Conservation (phyloP, 352 stramenopile genomes). For the Phytopythium chamaehyphon region DNA sequence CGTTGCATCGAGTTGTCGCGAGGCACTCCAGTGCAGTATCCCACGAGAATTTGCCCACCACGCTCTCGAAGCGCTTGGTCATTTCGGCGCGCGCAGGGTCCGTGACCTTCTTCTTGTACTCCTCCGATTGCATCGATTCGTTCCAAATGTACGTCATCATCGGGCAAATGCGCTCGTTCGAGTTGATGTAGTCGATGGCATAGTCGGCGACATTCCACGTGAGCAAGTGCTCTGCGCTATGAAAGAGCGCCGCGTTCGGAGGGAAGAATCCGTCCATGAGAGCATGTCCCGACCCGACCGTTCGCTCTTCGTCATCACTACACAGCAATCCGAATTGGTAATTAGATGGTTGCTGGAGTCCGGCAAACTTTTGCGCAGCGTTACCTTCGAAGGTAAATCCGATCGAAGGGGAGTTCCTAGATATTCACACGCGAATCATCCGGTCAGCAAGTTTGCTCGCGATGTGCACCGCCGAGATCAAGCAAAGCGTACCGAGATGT, state of each 20-base stretch:
- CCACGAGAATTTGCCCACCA: conserved; percentile 84
- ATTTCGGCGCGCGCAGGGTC: conserved; percentile 36
- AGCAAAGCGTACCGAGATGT: conserved; percentile 46
- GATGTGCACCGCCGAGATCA: too few relatives aligned
- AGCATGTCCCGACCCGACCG: conserved; percentile 72
- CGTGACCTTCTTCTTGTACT: conserved; percentile 46
- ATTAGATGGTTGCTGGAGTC: background rate
- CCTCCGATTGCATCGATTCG: conserved; percentile 47
- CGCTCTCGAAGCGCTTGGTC: conserved; percentile 48
- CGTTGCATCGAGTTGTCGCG: conserved; percentile 76
- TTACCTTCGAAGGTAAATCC: conserved; percentile 69
- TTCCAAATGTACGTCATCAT: conserved; percentile 70
- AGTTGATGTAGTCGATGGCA: conserved; percentile 67
- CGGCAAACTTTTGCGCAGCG: background rate
- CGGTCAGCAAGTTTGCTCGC: too few relatives aligned
- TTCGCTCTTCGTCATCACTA: conserved; percentile 83
- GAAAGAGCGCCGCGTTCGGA: conserved; percentile 34
- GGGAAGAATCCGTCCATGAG: conserved; percentile 81
- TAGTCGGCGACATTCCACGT: conserved; percentile 75
- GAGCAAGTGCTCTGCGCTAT: conserved; percentile 57
- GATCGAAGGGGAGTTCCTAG: conserved; percentile 37
- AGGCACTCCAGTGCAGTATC: conserved; percentile 72
- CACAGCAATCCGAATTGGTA: background rate
- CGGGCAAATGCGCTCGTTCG: conserved; percentile 75
- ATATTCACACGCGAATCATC: too few relatives aligned